A percentile compares a stretch with the other conserved stretches of the same genome.
phyloP scores from a whole-genome alignment of 495 filamentous ascomycete genomes.

The Aspergillus biplanus region DNA sequence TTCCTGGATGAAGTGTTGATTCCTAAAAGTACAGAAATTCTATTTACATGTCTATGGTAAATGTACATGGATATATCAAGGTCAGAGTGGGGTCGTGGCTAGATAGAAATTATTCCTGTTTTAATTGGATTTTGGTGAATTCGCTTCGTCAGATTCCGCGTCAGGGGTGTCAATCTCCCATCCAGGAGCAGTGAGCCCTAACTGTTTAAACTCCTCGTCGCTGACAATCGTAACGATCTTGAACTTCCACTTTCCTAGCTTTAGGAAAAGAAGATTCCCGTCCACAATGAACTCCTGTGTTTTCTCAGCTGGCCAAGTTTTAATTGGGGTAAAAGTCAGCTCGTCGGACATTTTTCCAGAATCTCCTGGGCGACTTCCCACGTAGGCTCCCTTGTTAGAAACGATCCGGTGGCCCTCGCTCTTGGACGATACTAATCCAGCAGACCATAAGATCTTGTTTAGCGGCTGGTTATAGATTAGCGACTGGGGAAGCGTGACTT shows the following conservation, averaged over 20 bases:
- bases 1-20: neutral
- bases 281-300: conserved; percentile 66
- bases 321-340: conserved; percentile 66
- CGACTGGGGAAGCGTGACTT: conserved; percentile 68
- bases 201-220: conserved; percentile 65
- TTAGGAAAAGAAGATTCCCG: conserved; percentile 65
- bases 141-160: conserved; percentile 12
- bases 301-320: conserved; percentile 58
- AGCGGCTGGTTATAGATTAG: conserved; percentile 65
- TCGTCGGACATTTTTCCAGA: conserved; percentile 56
- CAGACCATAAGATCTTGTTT: conserved; percentile 64
- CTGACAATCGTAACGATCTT: conserved; percentile 71
- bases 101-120: neutral
- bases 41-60: conserved; percentile 19
- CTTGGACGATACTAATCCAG: conserved; percentile 66
- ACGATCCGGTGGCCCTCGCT: conserved; percentile 70
- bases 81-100: neutral
- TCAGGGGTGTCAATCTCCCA: conserved; percentile 34
- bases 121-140: conserved; percentile 15
- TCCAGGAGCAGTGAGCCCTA: conserved; percentile 47
- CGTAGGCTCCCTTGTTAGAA: conserved; percentile 60
- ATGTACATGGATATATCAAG: conserved; percentile 15
- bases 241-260: conserved; percentile 81
- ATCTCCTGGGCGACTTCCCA: conserved; percentile 63
- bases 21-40: conserved; percentile 14